These are phyloP conservation scores for Dendrocalamus latiflorus DNA, from an alignment of 202 grass and related monocot species.

Conservation along the genomic window DNA sequence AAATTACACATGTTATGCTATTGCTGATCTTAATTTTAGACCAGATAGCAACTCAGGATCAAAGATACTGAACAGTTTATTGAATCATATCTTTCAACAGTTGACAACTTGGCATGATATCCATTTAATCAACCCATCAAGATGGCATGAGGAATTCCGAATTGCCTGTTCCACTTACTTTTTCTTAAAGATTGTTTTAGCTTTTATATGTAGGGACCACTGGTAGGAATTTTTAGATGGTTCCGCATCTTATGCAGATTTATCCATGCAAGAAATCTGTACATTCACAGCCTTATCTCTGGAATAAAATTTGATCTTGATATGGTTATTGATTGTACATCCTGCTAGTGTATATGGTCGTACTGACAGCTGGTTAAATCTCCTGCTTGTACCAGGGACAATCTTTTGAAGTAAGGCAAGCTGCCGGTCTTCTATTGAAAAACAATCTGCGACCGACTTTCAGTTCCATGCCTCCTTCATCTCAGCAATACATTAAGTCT, in stretches of 20 bases:
- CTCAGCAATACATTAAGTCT: constrained; percentile 76
- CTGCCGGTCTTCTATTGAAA: constrained; percentile 83
- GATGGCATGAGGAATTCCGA: neutral
- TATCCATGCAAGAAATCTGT: neutral
- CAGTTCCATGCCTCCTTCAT: constrained; percentile 50
- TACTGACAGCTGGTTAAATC: constrained; percentile 24
- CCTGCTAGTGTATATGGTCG: neutral
- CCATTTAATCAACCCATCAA: neutral
- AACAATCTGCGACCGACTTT: constrained; percentile 72
- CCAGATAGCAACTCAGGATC: neutral
- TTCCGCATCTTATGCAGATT: constrained; percentile 2
- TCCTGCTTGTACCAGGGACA: constrained; percentile 56
- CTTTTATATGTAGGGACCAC: neutral
- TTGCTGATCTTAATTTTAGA: neutral
- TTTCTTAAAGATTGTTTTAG: neutral
- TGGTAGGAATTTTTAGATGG: neutral
- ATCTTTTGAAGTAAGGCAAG: constrained; percentile 84
- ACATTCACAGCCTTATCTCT: neutral
- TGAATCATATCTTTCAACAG: neutral
- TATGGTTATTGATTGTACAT: neutral
- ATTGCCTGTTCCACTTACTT: neutral
- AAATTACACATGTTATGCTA: neutral
- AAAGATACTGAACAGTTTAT: neutral
- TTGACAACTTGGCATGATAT: neutral
- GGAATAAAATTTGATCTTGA: neutral